Evolutionary conservation across 768 basidiomycete species (phyloP).

Genomic region (Tricholoma bakamatsutake): DNA sequence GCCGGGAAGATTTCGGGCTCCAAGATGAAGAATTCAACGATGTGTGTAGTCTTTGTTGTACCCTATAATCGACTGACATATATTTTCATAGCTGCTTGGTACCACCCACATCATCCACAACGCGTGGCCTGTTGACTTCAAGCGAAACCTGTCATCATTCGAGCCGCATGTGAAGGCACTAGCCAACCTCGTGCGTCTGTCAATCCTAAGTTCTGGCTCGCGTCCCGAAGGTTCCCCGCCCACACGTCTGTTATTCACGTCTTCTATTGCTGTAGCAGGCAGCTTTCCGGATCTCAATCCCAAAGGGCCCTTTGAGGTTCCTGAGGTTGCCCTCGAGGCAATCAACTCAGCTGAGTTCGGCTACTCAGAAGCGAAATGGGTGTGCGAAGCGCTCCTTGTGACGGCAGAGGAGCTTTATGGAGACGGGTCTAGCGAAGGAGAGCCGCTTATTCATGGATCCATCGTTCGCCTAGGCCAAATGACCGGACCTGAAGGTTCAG

Average conservation of each 20-base stretch:
- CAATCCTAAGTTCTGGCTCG: slow-evolving; percentile 16
- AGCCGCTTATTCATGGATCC: slow-evolving; percentile 16
- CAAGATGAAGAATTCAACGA: slow-evolving; percentile 18
- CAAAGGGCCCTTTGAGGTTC: slow-evolving; percentile 23
- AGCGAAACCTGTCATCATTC: slow-evolving; percentile 34
- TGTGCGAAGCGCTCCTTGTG: slow-evolving; percentile 27
- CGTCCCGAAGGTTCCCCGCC: slow-evolving; percentile 12
- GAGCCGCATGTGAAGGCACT: slow-evolving; percentile 33
- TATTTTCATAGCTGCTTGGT: slow-evolving; percentile 14
- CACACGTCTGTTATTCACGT: slow-evolving; percentile 31
- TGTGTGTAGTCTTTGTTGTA: slow-evolving; percentile 11
- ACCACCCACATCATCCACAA: slow-evolving; percentile 28
- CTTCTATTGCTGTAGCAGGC: slow-evolving; percentile 30
- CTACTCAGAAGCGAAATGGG: slow-evolving; percentile 34
- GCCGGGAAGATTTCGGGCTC: slow-evolving; percentile 21
- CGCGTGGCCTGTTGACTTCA: slow-evolving; percentile 44
- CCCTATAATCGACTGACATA: not conserved
- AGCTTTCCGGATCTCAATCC: slow-evolving; percentile 24
- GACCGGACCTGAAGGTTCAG: slow-evolving; percentile 30
- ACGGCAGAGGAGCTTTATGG: slow-evolving; percentile 24
- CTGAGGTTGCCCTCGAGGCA: slow-evolving; percentile 25
- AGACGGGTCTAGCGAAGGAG: slow-evolving; percentile 7
- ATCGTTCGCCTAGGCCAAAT: slow-evolving; percentile 31
- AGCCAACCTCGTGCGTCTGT: slow-evolving; percentile 26
- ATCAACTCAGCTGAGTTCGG: slow-evolving; percentile 21